Evolutionary conservation across 2,329 filamentous ascomycete genomes (phyloP), one percentile per base, ranked within the genome.

Genomic region (Diplodia seriata): DNA sequence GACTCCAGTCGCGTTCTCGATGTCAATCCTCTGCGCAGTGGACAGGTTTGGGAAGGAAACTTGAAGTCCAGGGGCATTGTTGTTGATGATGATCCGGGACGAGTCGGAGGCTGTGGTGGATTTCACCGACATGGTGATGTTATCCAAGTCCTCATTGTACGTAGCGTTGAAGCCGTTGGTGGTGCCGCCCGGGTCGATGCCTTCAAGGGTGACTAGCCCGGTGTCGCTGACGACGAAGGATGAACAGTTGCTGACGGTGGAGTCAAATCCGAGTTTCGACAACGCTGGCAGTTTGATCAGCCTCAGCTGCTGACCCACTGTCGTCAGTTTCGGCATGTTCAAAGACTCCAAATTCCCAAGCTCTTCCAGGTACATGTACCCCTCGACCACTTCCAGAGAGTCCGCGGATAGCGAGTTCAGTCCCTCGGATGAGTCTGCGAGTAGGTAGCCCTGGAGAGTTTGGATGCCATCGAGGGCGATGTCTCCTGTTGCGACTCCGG

Each of bases 91-190:
- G 4, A 62, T 20, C 3, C 14, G 12, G 7, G 43, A 33, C 23
- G 40, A 33, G 9, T 26, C 29, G 8, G 36, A 9, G 4, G 18
- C 54, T 5, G 9, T 38, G 3, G 57, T 62, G 6, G 57, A 49
- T 2, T 14, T 12, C 23, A 62, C 57, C 3, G 57, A 62, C 40
- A 62, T 49, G 5, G 23, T 50, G 11, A 62, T 26, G 8, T 49
- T 50, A 4, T 31, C 14, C 1, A 61, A 26, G 26, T 20, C n/a
- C 2, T 29, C 15, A 8, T 62, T 62, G 57, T 9, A n/a, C 15
- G 57, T 62, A 15, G 31, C 29, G 9, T 62, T 49, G 40, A 62
- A 50, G 26, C 57, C 57, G n/a, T 23, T 50, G 15, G 43, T 62
- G 6, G 26, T 49, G 8, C 57, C 57, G 15, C 11, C 29, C 18